Base-by-base conservation (phyloP, 2,329 filamentous ascomycete genomes). In the Trichoderma semiorbis region DNA sequence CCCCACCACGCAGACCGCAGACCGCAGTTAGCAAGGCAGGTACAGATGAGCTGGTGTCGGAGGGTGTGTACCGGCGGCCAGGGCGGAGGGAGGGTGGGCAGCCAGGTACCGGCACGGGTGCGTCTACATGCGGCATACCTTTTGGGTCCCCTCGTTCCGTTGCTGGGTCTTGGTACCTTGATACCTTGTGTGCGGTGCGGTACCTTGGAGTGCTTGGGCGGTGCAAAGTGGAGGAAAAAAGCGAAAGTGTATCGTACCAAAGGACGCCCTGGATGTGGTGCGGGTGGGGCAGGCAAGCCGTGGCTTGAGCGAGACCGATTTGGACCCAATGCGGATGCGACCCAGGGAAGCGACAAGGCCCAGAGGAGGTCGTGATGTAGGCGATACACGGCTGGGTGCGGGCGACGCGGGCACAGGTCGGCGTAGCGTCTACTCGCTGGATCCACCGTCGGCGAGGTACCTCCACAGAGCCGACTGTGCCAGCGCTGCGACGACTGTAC, bases 1-100 rank as follows among this genome's bases (percentile, higher is more conserved):
- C 60, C 26, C 60, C 60, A 62, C 60, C 60, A n/a, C 34, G 30
- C 30, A 32, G 30, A 30, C 30, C 34, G 34, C 34, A 39, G 36
- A 18, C 36, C 36, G 16, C 34, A 26, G 61, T 50, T 64, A 39
- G 66, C 26, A 6, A 69, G 55, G 53, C 39, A 69, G 55, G 55
- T 60, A 61, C 50, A 62, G 66, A 28, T 24, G n/a, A 50, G 43
- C 43, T 50, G 43, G n/a, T 12, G 43, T 26, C 61, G 24, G 61
- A 64, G 61, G 61, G 34, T 34, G 61, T 64, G 61, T 64, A 64
- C 61, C 28, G 61, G 61, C 61, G 39, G 16, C 61, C 36, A n/a
- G n/a, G 43, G 61, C 39, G 61, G 36, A 26, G 61, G 60, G 58
- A 36, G 61, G 43, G 36, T 32, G 39, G 39, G 32, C 24, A 50